Base-by-base conservation (phyloP, 2,329 filamentous ascomycete species). In the Sarocladiaceae sp. region DNA sequence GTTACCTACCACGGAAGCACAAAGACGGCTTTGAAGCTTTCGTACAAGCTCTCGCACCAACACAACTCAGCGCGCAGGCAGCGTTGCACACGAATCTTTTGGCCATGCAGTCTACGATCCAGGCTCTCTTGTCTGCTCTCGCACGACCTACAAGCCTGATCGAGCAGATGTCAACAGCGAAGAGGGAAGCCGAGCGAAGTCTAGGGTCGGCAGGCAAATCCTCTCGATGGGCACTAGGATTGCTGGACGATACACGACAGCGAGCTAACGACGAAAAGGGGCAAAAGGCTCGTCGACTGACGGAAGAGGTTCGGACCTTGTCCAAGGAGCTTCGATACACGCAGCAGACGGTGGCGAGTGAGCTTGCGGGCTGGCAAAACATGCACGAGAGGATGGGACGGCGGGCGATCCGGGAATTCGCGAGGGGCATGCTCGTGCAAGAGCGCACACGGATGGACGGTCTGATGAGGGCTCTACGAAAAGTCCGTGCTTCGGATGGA, bases 301-400 rank as follows among this genome's bases (percentile, higher is more conserved):
- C 86, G 57, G 70, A 77, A 17, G 90, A 97, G 64, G 80, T 89
- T 11, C 81, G 86, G 18, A 80, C 83, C 39, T 70, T 96, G n/a
- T 86, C 87, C 0, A 83, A 83, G 50, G 94, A 99, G 68, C 73
- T 99, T 52, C 76, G 90, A 48, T 96, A 94, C 67, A 96, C 92
- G 46, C 93, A 97, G 71, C 90, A 95, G 67, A 90, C 93, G 13
- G 93, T 97, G 22, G 93, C 95, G 6, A 80, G 84, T 2, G 94
- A 99, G 71, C 69, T 99, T 52, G 94, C 94, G 1, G 91, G 89
- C 15, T 99, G 94, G 90, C 92, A 96, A 63, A 90, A 95, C 36
- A 82, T 91, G 72, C 84, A 96, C 62, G 89, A 90, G 58, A 83
- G 81, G 61, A 83, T 89, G 71, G 91, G 88, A 1, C 76, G 84